Evolutionary conservation across 345 rosid species (phyloP).

Genomic region (Syzygium oleosum): DNA sequence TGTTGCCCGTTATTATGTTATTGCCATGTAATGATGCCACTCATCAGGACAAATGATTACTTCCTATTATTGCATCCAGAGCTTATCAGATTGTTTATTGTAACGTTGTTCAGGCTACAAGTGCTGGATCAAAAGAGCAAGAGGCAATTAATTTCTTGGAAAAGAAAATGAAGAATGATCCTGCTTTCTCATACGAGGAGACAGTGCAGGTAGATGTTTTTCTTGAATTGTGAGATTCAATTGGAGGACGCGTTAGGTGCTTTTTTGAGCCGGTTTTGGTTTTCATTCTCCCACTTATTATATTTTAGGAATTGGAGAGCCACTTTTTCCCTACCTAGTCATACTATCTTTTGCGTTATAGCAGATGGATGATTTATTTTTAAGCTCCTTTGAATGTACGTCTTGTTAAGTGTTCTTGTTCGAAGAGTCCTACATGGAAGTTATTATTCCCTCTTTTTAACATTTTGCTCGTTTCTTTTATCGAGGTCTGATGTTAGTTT

Average conservation of each 20-base stretch:
- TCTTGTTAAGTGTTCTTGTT: neutral
- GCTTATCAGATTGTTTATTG: neutral
- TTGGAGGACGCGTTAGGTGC: neutral
- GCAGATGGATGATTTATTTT: neutral
- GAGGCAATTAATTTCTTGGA: slow-evolving; percentile 98
- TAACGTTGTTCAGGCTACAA: slow-evolving; percentile 64
- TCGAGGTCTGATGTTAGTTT: neutral
- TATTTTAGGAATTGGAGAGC: neutral
- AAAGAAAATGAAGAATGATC: slow-evolving; percentile 97
- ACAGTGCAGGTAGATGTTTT: slow-evolving; percentile 75
- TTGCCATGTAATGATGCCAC: neutral
- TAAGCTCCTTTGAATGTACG: neutral
- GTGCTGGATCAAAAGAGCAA: slow-evolving; percentile 97
- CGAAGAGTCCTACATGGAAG: neutral
- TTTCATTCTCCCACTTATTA: neutral
- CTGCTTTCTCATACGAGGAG: slow-evolving; percentile 73
- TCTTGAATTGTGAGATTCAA: neutral
- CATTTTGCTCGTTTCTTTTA: neutral
- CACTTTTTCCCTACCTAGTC: neutral
- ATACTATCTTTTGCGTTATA: neutral
- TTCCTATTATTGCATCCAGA: neutral
- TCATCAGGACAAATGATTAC: neutral
- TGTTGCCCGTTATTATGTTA: neutral
- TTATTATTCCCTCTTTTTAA: neutral
- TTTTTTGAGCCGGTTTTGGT: neutral